A percentile compares a stretch with the other conserved stretches of the same genome.
Evolutionary conservation across 116 monocot species (phyloP).

Genomic region (Iris pallida): DNA sequence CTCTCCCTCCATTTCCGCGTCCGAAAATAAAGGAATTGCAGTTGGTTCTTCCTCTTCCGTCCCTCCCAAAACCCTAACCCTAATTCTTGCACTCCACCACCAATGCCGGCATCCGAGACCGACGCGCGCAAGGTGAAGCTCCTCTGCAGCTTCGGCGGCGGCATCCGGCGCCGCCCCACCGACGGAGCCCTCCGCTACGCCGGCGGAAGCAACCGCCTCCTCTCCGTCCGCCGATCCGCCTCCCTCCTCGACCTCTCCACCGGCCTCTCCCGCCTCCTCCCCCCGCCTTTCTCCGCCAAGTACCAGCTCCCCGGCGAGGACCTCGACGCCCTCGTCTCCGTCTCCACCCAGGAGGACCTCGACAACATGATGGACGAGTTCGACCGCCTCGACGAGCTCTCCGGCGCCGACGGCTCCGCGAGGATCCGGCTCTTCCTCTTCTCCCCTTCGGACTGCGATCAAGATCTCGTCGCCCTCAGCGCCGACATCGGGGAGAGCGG

Average conservation of each 20-base stretch:
- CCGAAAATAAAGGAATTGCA: too few relatives aligned
- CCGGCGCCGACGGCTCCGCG: conserved; percentile 21
- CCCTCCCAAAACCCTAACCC: not conserved
- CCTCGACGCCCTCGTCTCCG: conserved; percentile 82
- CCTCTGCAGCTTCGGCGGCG: conserved; percentile 76
- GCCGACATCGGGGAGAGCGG: not conserved
- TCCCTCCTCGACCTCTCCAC: conserved; percentile 40
- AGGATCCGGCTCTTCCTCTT: conserved; percentile 79
- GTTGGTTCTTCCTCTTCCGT: too few relatives aligned
- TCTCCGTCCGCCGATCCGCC: conserved; percentile 41
- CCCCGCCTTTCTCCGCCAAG: conserved; percentile 33
- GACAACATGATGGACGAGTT: conserved; percentile 98
- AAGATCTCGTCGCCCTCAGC: not conserved
- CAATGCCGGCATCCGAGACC: not conserved
- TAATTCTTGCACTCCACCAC: too few relatives aligned
- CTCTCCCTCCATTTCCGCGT: too few relatives aligned
- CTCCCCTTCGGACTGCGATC: conserved; percentile 5
- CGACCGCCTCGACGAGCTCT: conserved; percentile 44
- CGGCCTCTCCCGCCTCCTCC: conserved; percentile 40
- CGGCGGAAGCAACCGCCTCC: conserved; percentile 76
- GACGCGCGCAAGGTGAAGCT: conserved; percentile 43
- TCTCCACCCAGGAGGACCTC: conserved; percentile 73
- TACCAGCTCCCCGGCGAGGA: conserved; percentile 95
- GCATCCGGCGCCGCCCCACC: conserved; percentile 66
- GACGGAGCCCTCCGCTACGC: conserved; percentile 73